These are phyloP conservation scores for Ophioceras dolichostomum DNA, from an alignment of 2,329 filamentous ascomycete genomes.

Conservation along the genomic window DNA sequence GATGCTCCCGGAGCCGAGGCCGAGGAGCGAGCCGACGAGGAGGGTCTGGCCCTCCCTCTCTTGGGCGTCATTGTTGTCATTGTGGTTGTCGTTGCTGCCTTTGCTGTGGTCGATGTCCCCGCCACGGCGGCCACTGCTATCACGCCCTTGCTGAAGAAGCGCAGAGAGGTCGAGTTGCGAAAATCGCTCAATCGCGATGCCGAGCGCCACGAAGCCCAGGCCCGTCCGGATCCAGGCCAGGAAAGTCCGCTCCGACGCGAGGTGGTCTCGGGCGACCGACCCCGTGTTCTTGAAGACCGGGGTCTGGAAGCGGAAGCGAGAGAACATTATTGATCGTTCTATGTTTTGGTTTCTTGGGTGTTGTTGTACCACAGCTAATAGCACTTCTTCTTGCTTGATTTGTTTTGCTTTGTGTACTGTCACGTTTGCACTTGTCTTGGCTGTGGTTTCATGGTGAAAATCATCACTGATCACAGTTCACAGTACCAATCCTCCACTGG, in stretches of 20 bases:
- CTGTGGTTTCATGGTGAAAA: no score
- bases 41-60: conserved; percentile 19
- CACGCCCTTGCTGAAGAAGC: conserved; percentile 11
- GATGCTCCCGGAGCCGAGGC: conserved; percentile 29
- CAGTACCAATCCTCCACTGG: no score
- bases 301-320: conserved; percentile 6
- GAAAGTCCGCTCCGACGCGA: conserved; percentile 40
- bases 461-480: no score
- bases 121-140: conserved; percentile 8
- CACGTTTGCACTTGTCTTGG: no score
- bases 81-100: background rate
- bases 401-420: no score
- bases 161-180: conserved; percentile 27
- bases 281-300: conserved; percentile 29
- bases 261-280: conserved; percentile 36
- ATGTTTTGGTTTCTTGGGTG: no score
- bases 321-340: no score
- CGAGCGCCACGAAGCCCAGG: conserved; percentile 37
- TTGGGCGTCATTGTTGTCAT: conserved; percentile 8
- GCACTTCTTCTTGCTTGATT: no score
- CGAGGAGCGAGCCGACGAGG: conserved; percentile 27
- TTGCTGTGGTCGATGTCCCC: no score
- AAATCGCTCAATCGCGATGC: conserved; percentile 33
- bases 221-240: conserved; percentile 38
- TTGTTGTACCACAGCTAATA: no score